Percentiles rank a stretch among this genome's conserved stretches.
These are phyloP conservation scores for Chrysoporthe deuterocubensis DNA, from an alignment of 2,329 filamentous ascomycete genomes.

Conservation along the genomic window DNA sequence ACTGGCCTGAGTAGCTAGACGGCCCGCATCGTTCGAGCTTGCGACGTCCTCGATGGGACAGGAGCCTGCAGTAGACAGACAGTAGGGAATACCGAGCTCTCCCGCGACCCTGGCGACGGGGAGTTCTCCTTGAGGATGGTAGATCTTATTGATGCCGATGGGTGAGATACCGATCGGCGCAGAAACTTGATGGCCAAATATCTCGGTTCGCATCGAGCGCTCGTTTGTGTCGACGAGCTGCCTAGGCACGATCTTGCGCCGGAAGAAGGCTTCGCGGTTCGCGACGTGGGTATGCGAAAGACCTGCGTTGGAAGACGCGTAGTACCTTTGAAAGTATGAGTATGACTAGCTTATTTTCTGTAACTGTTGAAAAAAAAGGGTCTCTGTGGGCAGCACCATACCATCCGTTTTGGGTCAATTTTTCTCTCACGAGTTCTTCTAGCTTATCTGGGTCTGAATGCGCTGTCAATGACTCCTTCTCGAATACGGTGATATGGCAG, in stretches of 20 bases:
- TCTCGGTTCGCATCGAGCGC: constrained; percentile 59
- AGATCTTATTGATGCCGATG: constrained; percentile 69
- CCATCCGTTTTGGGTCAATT: constrained; percentile 62
- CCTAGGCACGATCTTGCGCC: constrained; percentile 64
- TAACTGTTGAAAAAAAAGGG: background rate
- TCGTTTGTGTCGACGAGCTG: constrained; percentile 65
- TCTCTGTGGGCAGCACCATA: constrained; percentile 22
- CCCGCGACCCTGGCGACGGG: constrained; percentile 63
- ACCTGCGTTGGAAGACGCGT: constrained; percentile 61
- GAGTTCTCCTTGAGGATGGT: constrained; percentile 61
- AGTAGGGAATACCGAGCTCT: constrained; percentile 64
- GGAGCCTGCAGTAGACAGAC: constrained; percentile 60
- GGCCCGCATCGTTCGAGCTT: constrained; percentile 54
- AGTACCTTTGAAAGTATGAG: constrained; percentile 43
- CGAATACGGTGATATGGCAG: background rate
- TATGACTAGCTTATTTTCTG: background rate
- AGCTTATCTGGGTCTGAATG: constrained; percentile 58
- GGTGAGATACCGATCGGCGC: constrained; percentile 68
- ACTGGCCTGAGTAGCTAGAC: constrained; percentile 29
- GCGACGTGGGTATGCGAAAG: constrained; percentile 55
- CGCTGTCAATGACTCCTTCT: background rate
- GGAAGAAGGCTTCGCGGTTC: constrained; percentile 67
- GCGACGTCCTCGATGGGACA: constrained; percentile 62
- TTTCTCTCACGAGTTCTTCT: constrained; percentile 60
- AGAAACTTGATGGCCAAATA: constrained; percentile 63